These are phyloP conservation scores for Chrysoporthe deuterocubensis DNA, from an alignment of 2,329 filamentous ascomycete species.

Conservation along the genomic window DNA sequence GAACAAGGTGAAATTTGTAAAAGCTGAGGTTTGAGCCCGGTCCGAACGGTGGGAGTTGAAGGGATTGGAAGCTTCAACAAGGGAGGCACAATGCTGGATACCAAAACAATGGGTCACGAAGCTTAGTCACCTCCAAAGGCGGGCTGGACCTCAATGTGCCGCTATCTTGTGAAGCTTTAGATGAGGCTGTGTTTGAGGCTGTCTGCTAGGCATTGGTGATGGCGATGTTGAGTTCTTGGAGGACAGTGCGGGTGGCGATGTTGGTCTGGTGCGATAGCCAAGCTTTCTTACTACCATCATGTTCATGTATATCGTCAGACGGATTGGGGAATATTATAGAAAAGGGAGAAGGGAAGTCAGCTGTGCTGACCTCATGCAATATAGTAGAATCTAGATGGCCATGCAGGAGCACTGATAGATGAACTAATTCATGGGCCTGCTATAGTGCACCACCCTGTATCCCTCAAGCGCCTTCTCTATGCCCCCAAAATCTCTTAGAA, in stretches of 20 bases:
- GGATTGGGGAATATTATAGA: neutral
- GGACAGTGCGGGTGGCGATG: neutral
- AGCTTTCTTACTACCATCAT: too few species aligned
- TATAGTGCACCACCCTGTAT: slow-evolving; percentile 34
- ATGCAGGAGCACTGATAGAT: neutral
- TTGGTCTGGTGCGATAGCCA: too few species aligned
- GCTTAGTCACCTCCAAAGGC: too few species aligned
- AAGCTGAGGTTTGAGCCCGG: neutral
- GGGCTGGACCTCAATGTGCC: neutral
- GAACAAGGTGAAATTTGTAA: neutral
- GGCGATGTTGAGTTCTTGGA: neutral
- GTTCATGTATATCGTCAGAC: too few species aligned
- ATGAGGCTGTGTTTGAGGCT: neutral
- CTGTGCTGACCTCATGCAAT: neutral
- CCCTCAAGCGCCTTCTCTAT: slow-evolving; percentile 28
- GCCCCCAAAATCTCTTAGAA: slow-evolving; percentile 40
- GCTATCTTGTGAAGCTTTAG: neutral
- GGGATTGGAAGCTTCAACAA: neutral
- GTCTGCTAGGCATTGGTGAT: neutral
- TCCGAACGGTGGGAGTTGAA: neutral
- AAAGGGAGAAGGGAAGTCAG: neutral
- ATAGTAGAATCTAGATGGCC: too few species aligned
- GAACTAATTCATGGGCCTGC: slow-evolving; percentile 21
- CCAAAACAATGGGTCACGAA: neutral
- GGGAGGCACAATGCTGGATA: neutral